Conservation (phyloP, 441 rosid genomes). For the Manihot esculenta region DNA sequence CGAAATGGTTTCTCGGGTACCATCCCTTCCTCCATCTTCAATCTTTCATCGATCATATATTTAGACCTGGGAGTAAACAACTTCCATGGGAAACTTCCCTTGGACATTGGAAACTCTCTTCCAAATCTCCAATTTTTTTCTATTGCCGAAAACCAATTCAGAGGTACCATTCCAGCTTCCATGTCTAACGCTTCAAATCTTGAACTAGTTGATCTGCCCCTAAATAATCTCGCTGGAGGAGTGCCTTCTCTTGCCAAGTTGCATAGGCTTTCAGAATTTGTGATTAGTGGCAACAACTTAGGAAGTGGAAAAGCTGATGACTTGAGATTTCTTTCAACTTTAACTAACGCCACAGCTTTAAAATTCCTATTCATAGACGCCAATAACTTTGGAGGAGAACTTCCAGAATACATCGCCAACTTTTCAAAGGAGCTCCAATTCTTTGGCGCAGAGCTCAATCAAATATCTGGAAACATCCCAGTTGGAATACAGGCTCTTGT, state of each 20-base stretch:
- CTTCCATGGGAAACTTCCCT: neutral
- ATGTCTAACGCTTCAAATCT: slow-evolving; percentile 1
- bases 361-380: neutral
- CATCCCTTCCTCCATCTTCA: neutral
- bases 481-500: neutral
- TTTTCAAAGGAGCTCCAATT: neutral
- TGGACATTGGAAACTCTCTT: slow-evolving; percentile 9
- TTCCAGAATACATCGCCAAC: neutral
- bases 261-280: neutral
- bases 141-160: neutral
- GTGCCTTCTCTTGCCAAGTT: neutral
- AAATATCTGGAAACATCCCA: neutral
- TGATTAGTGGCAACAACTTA: neutral
- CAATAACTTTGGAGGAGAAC: too few relatives aligned
- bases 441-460: neutral
- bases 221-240: neutral
- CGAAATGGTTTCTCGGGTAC: neutral
- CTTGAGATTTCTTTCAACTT: neutral
- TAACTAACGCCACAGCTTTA: neutral
- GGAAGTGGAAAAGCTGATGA: neutral
- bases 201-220: neutral
- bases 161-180: neutral
- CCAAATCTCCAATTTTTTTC: neutral
- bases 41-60: neutral
- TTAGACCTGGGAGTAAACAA: neutral